Conservation (phyloP, 371 early-diverging fungal species). For the Fennellomyces sp. region DNA sequence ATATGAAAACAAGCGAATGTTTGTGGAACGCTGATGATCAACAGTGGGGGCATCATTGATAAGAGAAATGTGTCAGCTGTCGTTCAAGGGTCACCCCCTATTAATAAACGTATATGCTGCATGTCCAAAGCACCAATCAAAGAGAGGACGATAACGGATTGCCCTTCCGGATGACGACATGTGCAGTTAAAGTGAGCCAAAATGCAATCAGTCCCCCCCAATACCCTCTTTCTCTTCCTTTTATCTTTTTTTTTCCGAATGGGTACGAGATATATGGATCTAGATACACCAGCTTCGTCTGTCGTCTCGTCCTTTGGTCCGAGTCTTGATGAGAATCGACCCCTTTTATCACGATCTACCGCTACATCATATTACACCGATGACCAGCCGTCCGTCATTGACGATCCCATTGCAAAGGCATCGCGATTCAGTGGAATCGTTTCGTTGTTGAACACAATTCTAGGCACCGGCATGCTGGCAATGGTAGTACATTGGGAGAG, state of each 20-base stretch:
- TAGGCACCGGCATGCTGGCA: slow-evolving; percentile 96
- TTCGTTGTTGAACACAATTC: slow-evolving; percentile 91
- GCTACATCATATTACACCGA: slow-evolving; percentile 4
- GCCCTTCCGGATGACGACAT: background rate
- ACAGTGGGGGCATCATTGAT: too few species aligned
- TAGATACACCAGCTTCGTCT: slow-evolving; percentile 6
- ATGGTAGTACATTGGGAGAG: slow-evolving; percentile 87
- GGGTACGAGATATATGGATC: background rate
- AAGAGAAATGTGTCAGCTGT: too few species aligned
- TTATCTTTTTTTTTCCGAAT: background rate
- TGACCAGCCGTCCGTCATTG: background rate
- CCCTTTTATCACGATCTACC: slow-evolving; percentile 14
- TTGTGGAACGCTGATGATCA: too few species aligned
- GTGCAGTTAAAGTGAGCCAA: too few species aligned
- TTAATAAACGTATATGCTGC: too few species aligned
- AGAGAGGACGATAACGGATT: slow-evolving; percentile 1
- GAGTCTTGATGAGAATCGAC: slow-evolving; percentile 19
- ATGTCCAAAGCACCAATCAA: slow-evolving; percentile 1
- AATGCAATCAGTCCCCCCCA: background rate
- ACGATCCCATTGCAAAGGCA: slow-evolving; percentile 18
- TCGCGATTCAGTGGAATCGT: slow-evolving; percentile 50
- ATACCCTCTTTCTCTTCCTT: background rate
- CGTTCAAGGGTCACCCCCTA: too few species aligned
- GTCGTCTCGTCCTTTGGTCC: slow-evolving; percentile 8
- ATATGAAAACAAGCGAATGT: too few species aligned